Percentiles rank a stretch among this genome's conserved stretches.
phyloP scores from a whole-genome alignment of 257 asterid species.

The Ballota nigra region DNA sequence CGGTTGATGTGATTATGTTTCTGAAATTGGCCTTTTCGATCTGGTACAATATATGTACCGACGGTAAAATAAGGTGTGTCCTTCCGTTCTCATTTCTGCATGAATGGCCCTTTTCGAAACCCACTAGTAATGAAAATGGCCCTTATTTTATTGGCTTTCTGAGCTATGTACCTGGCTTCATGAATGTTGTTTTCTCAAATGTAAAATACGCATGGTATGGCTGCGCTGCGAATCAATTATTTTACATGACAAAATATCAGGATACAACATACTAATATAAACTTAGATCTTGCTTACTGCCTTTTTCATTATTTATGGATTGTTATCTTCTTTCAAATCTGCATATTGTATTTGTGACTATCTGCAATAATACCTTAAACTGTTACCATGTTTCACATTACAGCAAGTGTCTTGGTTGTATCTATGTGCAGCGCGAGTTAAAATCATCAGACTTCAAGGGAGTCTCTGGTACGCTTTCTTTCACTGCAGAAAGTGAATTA shows the following conservation, averaged over 20 bases:
- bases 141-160: not conserved
- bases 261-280: not conserved
- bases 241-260: not conserved
- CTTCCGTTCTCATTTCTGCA: constrained; percentile 13
- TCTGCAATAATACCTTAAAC: not conserved
- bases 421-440: constrained; percentile 81
- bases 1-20: not conserved
- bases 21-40: not conserved
- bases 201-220: not conserved
- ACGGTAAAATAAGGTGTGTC: not conserved
- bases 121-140: not conserved
- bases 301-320: not conserved
- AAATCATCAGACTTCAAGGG: constrained; percentile 85
- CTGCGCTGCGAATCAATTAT: not conserved
- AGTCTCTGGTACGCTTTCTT: constrained; percentile 65
- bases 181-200: not conserved
- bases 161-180: not conserved
- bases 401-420: constrained; percentile 97
- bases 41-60: not conserved
- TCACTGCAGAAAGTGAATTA: constrained; percentile 10
- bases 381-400: constrained; percentile 23
- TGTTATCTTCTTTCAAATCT: not conserved
- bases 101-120: not conserved
- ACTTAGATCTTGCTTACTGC: not conserved
- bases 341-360: constrained; percentile 12